phyloP scores from a whole-genome alignment of 73 alveolate species.

The Paramecium sonneborni region DNA sequence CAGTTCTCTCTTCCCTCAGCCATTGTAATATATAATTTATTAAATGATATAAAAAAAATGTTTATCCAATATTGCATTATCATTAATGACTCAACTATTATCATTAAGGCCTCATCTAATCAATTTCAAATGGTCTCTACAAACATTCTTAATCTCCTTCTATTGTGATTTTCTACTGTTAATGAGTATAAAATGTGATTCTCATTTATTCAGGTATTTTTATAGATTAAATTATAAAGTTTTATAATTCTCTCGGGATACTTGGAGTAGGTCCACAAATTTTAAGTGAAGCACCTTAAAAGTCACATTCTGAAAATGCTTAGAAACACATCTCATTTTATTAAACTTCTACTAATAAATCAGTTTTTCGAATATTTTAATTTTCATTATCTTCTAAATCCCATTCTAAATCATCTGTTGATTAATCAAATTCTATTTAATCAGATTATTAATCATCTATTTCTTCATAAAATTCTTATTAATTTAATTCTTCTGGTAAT shows the following conservation, averaged over 20 bases:
- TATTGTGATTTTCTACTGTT: not conserved
- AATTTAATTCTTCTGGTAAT: not conserved
- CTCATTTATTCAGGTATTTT: constrained; percentile 33
- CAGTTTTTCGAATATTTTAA: not conserved
- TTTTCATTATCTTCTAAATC: not conserved
- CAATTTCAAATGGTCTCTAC: constrained; percentile 28
- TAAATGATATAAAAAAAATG: not conserved
- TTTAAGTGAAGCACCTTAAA: not conserved
- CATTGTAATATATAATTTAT: constrained; percentile 12
- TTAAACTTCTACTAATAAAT: not conserved
- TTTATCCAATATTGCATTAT: not conserved
- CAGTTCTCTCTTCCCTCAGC: constrained; percentile 58
- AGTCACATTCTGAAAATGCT: constrained; percentile 18
- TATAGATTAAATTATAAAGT: not conserved
- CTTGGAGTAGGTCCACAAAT: constrained; percentile 36
- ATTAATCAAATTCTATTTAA: not conserved
- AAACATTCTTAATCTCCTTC: constrained; percentile 39
- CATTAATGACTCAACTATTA: not conserved
- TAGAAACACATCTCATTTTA: constrained; percentile 35
- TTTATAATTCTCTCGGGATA: not conserved
- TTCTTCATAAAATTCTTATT: not conserved
- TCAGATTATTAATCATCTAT: not conserved
- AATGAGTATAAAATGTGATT: constrained; percentile 18
- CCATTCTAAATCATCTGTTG: constrained; percentile 9
- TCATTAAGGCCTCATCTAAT: not conserved